Percentiles rank a stretch among this genome's conserved stretches.
Conservation (phyloP, 176 grass and related monocot species). For the Hyparrhenia diplandra region DNA sequence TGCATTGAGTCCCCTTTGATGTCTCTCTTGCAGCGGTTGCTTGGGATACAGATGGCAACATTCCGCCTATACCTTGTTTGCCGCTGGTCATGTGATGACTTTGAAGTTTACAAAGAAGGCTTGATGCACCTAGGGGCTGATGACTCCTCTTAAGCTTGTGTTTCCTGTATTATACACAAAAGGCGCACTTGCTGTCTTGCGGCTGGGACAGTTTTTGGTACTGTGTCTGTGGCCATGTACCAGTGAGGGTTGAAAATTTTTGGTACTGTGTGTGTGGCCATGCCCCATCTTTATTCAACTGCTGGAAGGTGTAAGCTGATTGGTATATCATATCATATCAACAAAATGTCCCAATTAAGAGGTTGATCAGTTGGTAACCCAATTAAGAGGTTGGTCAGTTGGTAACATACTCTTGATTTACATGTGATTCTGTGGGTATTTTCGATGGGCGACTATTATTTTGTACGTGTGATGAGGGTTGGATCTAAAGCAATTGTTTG, state of each 20-base stretch:
- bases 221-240: too few species aligned
- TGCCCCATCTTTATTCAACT: not conserved
- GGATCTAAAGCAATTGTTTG: too few species aligned
- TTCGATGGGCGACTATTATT: too few species aligned
- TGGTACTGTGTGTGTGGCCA: not conserved
- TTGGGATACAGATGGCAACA: constrained; percentile 74
- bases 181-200: constrained; percentile 3
- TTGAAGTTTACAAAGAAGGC: constrained; percentile 75
- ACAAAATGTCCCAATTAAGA: not conserved
- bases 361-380: not conserved
- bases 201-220: not conserved
- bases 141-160: constrained; percentile 45
- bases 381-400: too few species aligned
- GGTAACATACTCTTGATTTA: not conserved
- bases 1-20: constrained; percentile 8
- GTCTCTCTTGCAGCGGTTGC: constrained; percentile 44
- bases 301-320: not conserved
- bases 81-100: constrained; percentile 66
- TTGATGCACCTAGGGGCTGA: constrained; percentile 42
- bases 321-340: not conserved
- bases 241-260: not conserved
- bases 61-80: constrained; percentile 77
- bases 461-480: too few species aligned
- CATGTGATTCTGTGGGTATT: too few species aligned
- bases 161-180: not conserved